Evolutionary conservation across 2,329 filamentous ascomycete species (phyloP).

Genomic region (Escovopsis sp.): DNA sequence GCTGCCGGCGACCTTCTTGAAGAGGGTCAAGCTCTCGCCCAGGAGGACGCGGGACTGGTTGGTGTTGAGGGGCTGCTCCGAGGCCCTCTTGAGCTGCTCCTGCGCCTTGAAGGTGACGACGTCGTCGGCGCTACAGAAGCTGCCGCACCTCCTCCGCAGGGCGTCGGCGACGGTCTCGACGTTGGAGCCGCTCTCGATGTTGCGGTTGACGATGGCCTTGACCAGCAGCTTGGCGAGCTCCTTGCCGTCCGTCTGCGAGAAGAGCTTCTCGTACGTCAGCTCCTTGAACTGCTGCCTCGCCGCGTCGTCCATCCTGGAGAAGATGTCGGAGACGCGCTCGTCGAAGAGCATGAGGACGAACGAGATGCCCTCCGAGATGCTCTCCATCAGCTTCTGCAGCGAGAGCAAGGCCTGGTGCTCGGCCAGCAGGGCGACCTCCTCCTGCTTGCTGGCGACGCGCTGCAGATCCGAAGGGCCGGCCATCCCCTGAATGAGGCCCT

Average conservation of each 20-base stretch:
- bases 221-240: constrained; percentile 88
- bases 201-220: constrained; percentile 95
- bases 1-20: constrained; percentile 74
- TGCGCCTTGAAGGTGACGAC: constrained; percentile 98
- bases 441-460: constrained; percentile 64
- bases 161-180: constrained; percentile 95
- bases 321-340: constrained; percentile 80
- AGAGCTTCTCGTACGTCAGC: constrained; percentile 78
- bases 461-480: constrained; percentile 81
- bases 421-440: constrained; percentile 81
- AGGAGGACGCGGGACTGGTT: constrained; percentile 66
- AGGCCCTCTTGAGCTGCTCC: constrained; percentile 79
- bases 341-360: constrained; percentile 93
- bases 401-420: constrained; percentile 89
- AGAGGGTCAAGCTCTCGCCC: constrained; percentile 77
- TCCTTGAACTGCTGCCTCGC: constrained; percentile 55
- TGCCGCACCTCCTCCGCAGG: constrained; percentile 80
- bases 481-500: constrained; percentile 80
- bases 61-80: constrained; percentile 59
- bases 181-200: constrained; percentile 91
- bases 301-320: constrained; percentile 55
- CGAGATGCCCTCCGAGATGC: constrained; percentile 90
- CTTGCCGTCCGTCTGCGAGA: constrained; percentile 64
- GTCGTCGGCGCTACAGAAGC: constrained; percentile 94
- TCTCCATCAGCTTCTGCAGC: constrained; percentile 69